Percentiles rank a stretch among this genome's conserved stretches.
Conservation (phyloP, 257 asterid species). For the Ilex asprella region DNA sequence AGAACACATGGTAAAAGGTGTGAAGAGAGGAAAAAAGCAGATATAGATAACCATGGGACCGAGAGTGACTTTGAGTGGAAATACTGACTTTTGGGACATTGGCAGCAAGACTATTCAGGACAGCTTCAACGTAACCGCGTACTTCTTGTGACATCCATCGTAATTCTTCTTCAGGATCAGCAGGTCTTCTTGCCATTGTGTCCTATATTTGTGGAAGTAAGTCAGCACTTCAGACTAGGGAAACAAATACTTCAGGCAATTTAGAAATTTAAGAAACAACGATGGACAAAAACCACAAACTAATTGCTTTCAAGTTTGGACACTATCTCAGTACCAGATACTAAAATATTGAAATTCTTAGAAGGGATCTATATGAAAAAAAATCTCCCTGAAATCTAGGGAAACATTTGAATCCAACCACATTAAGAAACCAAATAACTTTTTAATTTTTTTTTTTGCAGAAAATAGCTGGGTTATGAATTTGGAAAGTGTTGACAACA, state of each 20-base stretch:
- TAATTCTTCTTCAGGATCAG: conserved; percentile 92
- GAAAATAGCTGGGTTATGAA: background rate
- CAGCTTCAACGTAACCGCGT: conserved; percentile 96
- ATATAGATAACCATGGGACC: background rate
- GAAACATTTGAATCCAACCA: background rate
- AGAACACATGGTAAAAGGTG: conserved; percentile 11
- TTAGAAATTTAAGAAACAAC: background rate
- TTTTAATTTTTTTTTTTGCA: too few relatives aligned
- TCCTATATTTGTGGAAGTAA: conserved; percentile 34
- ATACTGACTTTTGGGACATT: conserved; percentile 78
- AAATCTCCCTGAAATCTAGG: background rate
- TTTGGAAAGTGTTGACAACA: background rate
- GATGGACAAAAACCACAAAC: background rate
- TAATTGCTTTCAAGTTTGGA: background rate
- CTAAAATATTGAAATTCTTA: background rate
- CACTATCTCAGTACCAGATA: background rate
- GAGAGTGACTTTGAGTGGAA: background rate
- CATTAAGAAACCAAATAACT: background rate
- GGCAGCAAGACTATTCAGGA: conserved; percentile 89
- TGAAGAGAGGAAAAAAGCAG: background rate
- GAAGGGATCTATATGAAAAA: background rate
- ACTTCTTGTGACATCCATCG: conserved; percentile 99
- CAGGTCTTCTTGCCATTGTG: conserved; percentile 81
- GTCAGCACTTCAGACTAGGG: too few relatives aligned
- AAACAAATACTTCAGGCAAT: background rate